These are phyloP conservation scores for Flaveria floridana DNA, from an alignment of 140 eudicot genomes.

Conservation along the genomic window DNA sequence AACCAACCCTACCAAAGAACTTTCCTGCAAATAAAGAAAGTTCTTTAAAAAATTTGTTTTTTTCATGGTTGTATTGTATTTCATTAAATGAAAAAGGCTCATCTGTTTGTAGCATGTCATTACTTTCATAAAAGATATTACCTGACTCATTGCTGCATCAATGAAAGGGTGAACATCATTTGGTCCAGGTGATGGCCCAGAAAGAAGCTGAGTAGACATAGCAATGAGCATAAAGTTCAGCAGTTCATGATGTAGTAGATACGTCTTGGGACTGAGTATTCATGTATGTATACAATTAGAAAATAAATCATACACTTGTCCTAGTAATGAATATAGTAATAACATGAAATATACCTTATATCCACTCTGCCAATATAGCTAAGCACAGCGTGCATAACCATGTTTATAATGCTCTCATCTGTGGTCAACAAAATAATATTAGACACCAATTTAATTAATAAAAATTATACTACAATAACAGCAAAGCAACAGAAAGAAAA, in stretches of 20 bases:
- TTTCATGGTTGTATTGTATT: background rate
- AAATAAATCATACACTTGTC: slow-evolving; percentile 15
- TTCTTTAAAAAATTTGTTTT: background rate
- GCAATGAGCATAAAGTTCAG: slow-evolving; percentile 88
- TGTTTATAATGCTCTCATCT: slow-evolving; percentile 59
- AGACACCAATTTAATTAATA: slow-evolving; percentile 25
- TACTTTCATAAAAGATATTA: slow-evolving; percentile 18
- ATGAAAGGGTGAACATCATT: slow-evolving; percentile 79
- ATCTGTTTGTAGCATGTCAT: background rate
- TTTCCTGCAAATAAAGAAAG: slow-evolving; percentile 53
- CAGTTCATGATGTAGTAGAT: slow-evolving; percentile 80
- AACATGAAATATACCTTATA: slow-evolving; percentile 55
- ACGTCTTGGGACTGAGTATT: slow-evolving; percentile 60
- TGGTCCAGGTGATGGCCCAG: slow-evolving; percentile 89
- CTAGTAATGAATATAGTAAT: slow-evolving; percentile 10
- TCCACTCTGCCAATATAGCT: slow-evolving; percentile 77
- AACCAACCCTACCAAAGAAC: slow-evolving; percentile 54
- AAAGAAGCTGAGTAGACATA: slow-evolving; percentile 93
- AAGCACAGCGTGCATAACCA: slow-evolving; percentile 65
- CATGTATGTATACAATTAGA: slow-evolving; percentile 28
- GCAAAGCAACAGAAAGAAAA: background rate
- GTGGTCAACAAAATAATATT: slow-evolving; percentile 24
- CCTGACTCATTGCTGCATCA: slow-evolving; percentile 88
- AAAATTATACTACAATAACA: background rate
- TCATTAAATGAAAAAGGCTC: background rate